These are phyloP conservation scores for Penicillium sp. DNA, from an alignment of 2,329 filamentous ascomycete genomes.

Conservation along the genomic window DNA sequence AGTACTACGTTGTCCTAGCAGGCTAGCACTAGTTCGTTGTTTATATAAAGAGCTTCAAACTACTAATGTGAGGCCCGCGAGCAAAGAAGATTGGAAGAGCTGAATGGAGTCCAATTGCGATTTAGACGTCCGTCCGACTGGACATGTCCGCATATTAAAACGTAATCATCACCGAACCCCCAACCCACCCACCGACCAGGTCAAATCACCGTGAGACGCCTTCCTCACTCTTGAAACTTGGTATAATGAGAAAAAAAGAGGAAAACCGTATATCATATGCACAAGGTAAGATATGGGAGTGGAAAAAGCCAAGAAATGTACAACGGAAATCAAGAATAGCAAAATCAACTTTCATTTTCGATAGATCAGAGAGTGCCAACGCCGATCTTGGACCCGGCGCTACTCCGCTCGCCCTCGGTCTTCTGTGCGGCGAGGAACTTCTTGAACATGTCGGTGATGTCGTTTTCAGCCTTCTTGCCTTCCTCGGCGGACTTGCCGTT, in stretches of 20 bases:
- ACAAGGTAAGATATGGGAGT: slow-evolving; percentile 7
- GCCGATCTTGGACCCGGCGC: slow-evolving; percentile 38
- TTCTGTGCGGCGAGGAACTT: slow-evolving; percentile 44
- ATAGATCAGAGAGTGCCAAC: slow-evolving; percentile 33
- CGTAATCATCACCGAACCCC: slow-evolving; percentile 21
- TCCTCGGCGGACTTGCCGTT: slow-evolving; percentile 52
- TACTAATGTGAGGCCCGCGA: too few species aligned
- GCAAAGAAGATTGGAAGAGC: background rate
- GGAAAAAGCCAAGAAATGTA: slow-evolving; percentile 17
- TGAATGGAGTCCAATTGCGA: background rate
- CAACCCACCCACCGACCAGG: slow-evolving; percentile 19
- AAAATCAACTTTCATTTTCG: background rate
- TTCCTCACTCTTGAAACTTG: slow-evolving; percentile 11
- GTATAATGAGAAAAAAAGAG: background rate
- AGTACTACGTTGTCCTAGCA: background rate
- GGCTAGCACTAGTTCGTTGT: too few species aligned
- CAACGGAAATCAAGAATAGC: slow-evolving; percentile 10
- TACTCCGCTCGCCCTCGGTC: slow-evolving; percentile 33
- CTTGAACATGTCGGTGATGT: slow-evolving; percentile 48
- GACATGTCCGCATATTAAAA: slow-evolving; percentile 8
- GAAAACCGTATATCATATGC: slow-evolving; percentile 14
- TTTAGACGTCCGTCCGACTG: background rate
- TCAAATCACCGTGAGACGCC: slow-evolving; percentile 24
- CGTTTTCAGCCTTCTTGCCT: slow-evolving; percentile 50
- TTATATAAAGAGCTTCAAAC: too few species aligned